phyloP scores from a whole-genome alignment of 768 basidiomycete genomes.

The Boletus rubropictus region DNA sequence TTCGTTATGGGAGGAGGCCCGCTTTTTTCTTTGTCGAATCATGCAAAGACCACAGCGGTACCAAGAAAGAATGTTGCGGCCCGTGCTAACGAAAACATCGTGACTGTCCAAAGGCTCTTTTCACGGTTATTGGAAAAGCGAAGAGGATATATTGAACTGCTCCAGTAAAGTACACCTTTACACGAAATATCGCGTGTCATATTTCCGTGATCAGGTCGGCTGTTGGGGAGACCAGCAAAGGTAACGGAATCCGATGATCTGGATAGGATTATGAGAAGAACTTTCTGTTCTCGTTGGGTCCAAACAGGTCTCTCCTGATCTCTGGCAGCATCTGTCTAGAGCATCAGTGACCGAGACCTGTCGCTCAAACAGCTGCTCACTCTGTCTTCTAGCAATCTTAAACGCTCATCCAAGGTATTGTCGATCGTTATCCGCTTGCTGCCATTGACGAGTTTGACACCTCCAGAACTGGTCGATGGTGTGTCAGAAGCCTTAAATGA shows the following conservation, averaged over 20 bases:
- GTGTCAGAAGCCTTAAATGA: background rate
- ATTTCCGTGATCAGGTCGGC: background rate
- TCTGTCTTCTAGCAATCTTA: slow-evolving; percentile 84
- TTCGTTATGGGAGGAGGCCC: too few species aligned
- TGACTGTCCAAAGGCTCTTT: background rate
- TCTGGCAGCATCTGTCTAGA: slow-evolving; percentile 84
- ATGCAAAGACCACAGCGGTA: too few species aligned
- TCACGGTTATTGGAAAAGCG: background rate
- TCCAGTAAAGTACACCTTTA: background rate
- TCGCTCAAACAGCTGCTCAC: slow-evolving; percentile 39
- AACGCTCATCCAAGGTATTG: slow-evolving; percentile 90
- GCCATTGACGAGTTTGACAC: slow-evolving; percentile 70
- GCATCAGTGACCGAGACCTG: background rate
- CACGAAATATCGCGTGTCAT: background rate
- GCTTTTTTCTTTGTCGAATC: too few species aligned
- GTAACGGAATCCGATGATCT: background rate
- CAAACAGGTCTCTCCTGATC: slow-evolving; percentile 85
- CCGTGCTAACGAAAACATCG: background rate
- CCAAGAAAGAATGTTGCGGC: background rate
- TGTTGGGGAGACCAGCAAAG: background rate
- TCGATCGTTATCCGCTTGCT: slow-evolving; percentile 80
- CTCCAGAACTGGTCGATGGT: slow-evolving; percentile 60
- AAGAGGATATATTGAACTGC: slow-evolving; percentile 1
- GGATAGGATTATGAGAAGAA: slow-evolving; percentile 58
- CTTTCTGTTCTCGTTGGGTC: slow-evolving; percentile 85